These are phyloP conservation scores for Colletotrichum costaricense DNA, from an alignment of 2,329 filamentous ascomycete species.

Conservation along the genomic window DNA sequence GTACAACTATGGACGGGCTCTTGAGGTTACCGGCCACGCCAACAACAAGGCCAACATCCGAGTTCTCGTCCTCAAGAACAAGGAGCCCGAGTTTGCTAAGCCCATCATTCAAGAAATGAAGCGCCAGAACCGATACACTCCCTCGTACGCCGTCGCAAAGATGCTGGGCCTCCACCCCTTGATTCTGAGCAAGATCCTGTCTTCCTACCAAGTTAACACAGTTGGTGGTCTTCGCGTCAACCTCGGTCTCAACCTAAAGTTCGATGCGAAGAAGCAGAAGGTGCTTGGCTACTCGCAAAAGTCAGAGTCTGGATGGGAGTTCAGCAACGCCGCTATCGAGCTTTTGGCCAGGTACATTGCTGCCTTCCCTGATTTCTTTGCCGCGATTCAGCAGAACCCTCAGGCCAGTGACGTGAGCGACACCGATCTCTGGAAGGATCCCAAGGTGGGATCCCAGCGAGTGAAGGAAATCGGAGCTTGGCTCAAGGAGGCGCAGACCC, in stretches of 20 bases:
- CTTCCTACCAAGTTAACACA: slow-evolving; percentile 84
- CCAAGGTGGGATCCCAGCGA: slow-evolving; percentile 77
- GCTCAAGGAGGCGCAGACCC: slow-evolving; percentile 92
- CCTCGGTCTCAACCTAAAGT: slow-evolving; percentile 94
- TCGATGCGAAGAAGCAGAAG: slow-evolving; percentile 94
- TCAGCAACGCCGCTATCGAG: slow-evolving; percentile 84
- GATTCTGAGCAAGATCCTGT: slow-evolving; percentile 94
- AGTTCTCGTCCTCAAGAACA: slow-evolving; percentile 77
- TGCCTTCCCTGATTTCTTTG: slow-evolving; percentile 95
- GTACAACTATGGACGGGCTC: slow-evolving; percentile 88
- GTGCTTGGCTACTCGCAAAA: slow-evolving; percentile 95
- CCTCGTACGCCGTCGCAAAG: slow-evolving; percentile 89
- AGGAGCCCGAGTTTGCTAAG: slow-evolving; percentile 85
- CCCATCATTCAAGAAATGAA: slow-evolving; percentile 79
- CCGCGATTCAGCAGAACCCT: slow-evolving; percentile 85
- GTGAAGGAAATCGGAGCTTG: slow-evolving; percentile 95
- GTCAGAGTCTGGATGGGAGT: slow-evolving; percentile 91
- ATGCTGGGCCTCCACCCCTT: slow-evolving; percentile 85
- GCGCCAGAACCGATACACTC: slow-evolving; percentile 78
- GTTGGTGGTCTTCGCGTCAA: slow-evolving; percentile 88
- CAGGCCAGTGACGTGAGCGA: slow-evolving; percentile 86
- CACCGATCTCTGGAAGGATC: slow-evolving; percentile 84
- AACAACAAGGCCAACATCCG: slow-evolving; percentile 82
- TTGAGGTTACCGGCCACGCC: slow-evolving; percentile 82
- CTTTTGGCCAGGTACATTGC: slow-evolving; percentile 91